Base-by-base conservation (phyloP, 2,329 filamentous ascomycete genomes). In the Fusarium concolor region DNA sequence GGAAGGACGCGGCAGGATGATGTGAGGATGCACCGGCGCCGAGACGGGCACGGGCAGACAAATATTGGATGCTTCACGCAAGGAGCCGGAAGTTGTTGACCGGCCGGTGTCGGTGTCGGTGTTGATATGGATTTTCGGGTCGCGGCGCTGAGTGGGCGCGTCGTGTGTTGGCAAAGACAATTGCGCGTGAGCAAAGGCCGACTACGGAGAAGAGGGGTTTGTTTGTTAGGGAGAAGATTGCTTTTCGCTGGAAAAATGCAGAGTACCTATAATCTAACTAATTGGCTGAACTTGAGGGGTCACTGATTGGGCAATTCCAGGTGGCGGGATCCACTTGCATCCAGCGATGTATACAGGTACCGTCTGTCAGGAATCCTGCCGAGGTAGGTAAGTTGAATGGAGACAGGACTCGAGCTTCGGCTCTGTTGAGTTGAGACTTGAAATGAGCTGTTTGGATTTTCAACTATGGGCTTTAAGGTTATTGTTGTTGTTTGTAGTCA, bases 171-270 rank as follows among this genome's bases (percentile, higher is more conserved):
- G 68, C 49, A 65, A 63, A 67, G 65, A 69, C 62, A 68, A 67
- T 43, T 43, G 60, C 55, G 71, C 60, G 74, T 57, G 68, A 74
- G 61, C 55, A 61, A 70, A 58, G 70, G 75, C 76, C 76, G 76
- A 77, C 68, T 76, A 75, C 76, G 76, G 76, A 76, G 76, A 50
- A 70, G 63, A 67, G 71, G 70, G 72, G 62, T 69, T 71, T 67
- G 64, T 63, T 64, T 68, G 67, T 70, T 61, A 57, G 57, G 56
- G 56, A 69, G 69, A 65, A 64, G 56, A 70, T 68, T 70, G 63
- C 67, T 62, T 70, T 68, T 67, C 18, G 59, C 66, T 62, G 50
- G 45, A 70, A 68, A 67, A 59, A 10, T 29, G 28, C 3, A 29
- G 28, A 29, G 28, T 10, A 29, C n/a, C n/a, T n/a, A n/a, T n/a